These are phyloP conservation scores for Candida nanaspora DNA, from an alignment of 805 yeast species.

Conservation along the genomic window DNA sequence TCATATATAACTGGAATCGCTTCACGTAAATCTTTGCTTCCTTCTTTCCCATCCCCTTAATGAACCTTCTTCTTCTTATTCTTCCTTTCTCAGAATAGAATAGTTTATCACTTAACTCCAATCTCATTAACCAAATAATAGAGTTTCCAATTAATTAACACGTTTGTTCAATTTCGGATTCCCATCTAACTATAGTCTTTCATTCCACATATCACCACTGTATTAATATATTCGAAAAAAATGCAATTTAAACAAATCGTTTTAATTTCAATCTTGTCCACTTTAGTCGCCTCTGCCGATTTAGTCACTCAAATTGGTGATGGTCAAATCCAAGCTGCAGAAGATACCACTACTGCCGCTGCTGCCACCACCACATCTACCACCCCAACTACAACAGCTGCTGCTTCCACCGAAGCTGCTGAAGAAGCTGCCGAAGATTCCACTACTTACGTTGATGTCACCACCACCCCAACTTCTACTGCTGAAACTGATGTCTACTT, in stretches of 20 bases:
- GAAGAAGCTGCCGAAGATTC: neutral
- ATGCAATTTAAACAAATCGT: constrained; percentile 18
- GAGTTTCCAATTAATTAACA: neutral
- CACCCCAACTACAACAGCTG: neutral
- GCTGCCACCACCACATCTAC: constrained; percentile 2
- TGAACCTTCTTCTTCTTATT: neutral
- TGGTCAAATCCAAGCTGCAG: constrained; percentile 16
- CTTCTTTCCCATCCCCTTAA: neutral
- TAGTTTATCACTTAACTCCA: no score
- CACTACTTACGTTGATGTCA: neutral
- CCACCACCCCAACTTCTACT: constrained; percentile 27
- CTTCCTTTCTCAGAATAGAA: neutral
- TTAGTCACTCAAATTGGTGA: constrained; percentile 16
- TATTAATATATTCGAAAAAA: no score
- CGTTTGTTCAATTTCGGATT: neutral
- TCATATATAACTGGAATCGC: no score
- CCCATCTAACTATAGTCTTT: neutral
- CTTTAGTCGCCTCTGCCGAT: constrained; percentile 9
- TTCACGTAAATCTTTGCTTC: no score
- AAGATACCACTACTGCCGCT: constrained; percentile 1
- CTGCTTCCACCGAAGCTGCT: neutral
- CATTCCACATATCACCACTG: neutral
- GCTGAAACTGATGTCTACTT: constrained; percentile 32
- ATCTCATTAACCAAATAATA: no score
- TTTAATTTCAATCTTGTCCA: constrained; percentile 10